Evolutionary conservation across 306 rosid species (phyloP).

Genomic region (Erythrophleum fordii): DNA sequence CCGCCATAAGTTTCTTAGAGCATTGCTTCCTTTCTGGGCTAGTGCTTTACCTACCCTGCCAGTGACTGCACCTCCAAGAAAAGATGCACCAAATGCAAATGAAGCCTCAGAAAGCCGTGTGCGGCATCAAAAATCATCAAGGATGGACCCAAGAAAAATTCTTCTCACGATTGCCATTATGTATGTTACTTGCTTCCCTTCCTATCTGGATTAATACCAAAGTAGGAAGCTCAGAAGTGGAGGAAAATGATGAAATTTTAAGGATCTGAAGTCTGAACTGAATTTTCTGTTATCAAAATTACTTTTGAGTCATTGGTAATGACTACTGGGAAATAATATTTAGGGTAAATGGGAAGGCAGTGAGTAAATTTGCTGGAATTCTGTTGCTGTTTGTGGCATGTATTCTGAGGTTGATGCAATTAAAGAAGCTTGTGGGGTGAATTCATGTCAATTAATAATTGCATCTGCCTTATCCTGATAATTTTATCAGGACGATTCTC

Average conservation of each 20-base stretch:
- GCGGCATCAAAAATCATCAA: conserved; percentile 84
- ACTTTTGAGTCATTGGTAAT: background rate
- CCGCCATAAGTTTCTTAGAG: conserved; percentile 86
- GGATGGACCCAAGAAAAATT: conserved; percentile 97
- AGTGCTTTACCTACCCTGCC: conserved; percentile 92
- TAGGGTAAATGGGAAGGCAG: background rate
- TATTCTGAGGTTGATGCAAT: background rate
- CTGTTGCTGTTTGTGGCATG: conserved; percentile 13
- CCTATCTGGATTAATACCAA: conserved; percentile 26
- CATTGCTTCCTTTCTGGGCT: conserved; percentile 97
- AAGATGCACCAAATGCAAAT: conserved; percentile 63
- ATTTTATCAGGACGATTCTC: background rate
- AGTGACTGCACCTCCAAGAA: conserved; percentile 82
- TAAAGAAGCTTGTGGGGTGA: conserved; percentile 28
- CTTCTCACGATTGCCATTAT: conserved; percentile 92
- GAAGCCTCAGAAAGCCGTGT: conserved; percentile 80
- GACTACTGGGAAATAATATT: background rate
- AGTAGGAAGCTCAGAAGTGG: conserved; percentile 24
- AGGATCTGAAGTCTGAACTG: conserved; percentile 7
- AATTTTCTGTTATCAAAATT: conserved; percentile 7
- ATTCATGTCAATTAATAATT: conserved; percentile 13
- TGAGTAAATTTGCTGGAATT: conserved; percentile 21
- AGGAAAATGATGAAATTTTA: conserved; percentile 16
- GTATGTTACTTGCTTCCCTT: conserved; percentile 49
- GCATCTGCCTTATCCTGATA: background rate